Base-by-base conservation (phyloP, 768 basidiomycete genomes). In the Leucosporidium creatinivorum region DNA sequence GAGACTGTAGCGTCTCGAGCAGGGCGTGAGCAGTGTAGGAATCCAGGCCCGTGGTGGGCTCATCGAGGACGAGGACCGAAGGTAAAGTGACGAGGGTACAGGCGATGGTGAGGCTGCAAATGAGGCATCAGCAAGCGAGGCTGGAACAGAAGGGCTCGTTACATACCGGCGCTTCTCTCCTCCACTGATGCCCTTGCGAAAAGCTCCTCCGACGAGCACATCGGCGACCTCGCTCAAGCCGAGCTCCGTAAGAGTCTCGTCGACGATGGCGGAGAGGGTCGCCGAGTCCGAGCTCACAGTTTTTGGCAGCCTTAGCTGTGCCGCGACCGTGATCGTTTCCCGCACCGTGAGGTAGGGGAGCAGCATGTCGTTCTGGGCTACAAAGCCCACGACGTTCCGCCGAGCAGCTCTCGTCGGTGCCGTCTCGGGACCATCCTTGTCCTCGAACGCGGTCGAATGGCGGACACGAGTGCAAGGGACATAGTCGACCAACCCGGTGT, bases 11-110 rank as follows among this genome's bases (percentile, higher is more conserved):
- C 4, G 78, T 78, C 25, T 79, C 77, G 54, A 84, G 63, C 21
- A 74, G 62, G 15, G 75, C 60, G 57, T 77, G 78, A 3, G 79
- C 77, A 6, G 79, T 77, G 57, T 72, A 66, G 15, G 63, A 50
- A 49, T 73, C 72, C 23, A 73, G 66, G 0, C 72, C 72, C 4
- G 61, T 84, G 0, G 85, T 85, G 8, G 84, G 83, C 71, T 86
- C 86, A 67, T 88, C 87, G 9, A 87, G 79, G 60, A 86, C 79
- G 44, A 87, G 77, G 7, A 88, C 81, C 10, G 82, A 81, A 65
- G 86, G 85, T 47, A 81, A 79, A 17, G 84, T 82, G 48, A 87
- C 85, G 74, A 87, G 81, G 1, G 83, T 81, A 68, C 84, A 84
- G 13, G 84, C 86, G 58, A 85, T 84, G n/a, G 82, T 82, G 8